These are phyloP conservation scores for Staphylotrichum tortipilum DNA, from an alignment of 495 filamentous ascomycete species.

Conservation along the genomic window DNA sequence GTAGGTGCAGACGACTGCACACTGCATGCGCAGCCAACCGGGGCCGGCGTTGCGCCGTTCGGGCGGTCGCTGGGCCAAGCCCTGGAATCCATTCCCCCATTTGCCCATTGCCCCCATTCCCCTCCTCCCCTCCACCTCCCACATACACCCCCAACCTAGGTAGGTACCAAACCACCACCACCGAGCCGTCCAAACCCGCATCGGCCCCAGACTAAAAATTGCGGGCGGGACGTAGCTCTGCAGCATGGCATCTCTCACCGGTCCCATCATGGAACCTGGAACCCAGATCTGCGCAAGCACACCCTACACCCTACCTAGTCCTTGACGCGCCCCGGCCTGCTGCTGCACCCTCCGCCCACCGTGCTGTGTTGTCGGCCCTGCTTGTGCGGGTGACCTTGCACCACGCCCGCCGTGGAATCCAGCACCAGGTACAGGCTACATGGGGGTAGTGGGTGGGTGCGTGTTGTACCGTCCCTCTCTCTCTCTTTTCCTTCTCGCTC, in stretches of 20 bases:
- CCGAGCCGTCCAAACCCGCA: neutral
- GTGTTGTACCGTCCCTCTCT: no score
- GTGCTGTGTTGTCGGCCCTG: neutral
- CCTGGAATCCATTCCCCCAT: no score
- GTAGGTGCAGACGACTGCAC: no score
- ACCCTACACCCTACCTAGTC: no score
- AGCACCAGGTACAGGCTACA: slow-evolving; percentile 3
- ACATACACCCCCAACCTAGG: no score
- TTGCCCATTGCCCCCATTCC: no score
- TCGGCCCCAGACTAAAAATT: neutral
- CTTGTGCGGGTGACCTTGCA: neutral
- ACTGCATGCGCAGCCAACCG: slow-evolving; percentile 8
- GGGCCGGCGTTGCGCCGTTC: slow-evolving; percentile 5
- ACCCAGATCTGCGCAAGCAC: neutral
- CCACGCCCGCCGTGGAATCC: neutral
- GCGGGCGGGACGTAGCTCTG: neutral
- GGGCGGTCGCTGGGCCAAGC: no score
- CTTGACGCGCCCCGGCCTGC: no score
- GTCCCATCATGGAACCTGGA: neutral
- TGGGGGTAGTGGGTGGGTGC: no score
- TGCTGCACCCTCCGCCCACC: no score
- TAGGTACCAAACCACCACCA: neutral
- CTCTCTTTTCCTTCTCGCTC: no score
- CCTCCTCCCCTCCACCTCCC: no score
- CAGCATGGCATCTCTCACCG: neutral